Base-by-base conservation (phyloP, 768 basidiomycete genomes). In the Gloeopeniophorella convolvens region DNA sequence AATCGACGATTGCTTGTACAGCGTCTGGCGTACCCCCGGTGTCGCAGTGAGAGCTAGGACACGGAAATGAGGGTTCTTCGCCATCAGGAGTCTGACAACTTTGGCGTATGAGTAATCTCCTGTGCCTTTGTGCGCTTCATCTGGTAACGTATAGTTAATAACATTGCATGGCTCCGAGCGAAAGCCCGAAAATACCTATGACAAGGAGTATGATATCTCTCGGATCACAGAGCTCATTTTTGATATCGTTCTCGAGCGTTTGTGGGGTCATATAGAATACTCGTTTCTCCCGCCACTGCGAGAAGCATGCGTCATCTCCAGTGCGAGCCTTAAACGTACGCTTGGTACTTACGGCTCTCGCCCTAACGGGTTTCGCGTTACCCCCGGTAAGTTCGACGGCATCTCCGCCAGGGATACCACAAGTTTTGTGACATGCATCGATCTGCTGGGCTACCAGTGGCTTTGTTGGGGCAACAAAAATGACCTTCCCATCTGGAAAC, bases 181-280 rank as follows among this genome's bases (percentile, higher is more conserved):
- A 41, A 7, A 27, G 4, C 10, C 50, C 32, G 27, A 13, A 58
- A 75, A 36, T 54, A 87, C 95, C 95, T 45, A 98, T 74, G 23
- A 99, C 93, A 10, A 96, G 68, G 32, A 96, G 78, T 24, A 95
- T 74, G 21, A 99, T 85, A 60, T 92, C 85, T 27, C 71, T 65
- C 0, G 82, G 75, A 60, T 98, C 89, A 59, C 91, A 85, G 24
- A 73, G 80, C 33, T 82, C 83, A 1, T 73, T 77, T 6, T 67
- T 68, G 18, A 98, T 70, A 63, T 99, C 96, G 53, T 95, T 95
- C 52, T 87, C 72, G 20, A 98, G 74, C 0, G 95, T 97, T 63
- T 98, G 96, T 0, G 94, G 92, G 0, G 94, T 97, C 82, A 94
- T 92, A 63, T 90, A 97, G 63, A 95, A 92, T 18, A 96, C 80